Evolutionary conservation across 2,329 filamentous ascomycete species (phyloP).

Genomic region (Talaromyces verruculosus): DNA sequence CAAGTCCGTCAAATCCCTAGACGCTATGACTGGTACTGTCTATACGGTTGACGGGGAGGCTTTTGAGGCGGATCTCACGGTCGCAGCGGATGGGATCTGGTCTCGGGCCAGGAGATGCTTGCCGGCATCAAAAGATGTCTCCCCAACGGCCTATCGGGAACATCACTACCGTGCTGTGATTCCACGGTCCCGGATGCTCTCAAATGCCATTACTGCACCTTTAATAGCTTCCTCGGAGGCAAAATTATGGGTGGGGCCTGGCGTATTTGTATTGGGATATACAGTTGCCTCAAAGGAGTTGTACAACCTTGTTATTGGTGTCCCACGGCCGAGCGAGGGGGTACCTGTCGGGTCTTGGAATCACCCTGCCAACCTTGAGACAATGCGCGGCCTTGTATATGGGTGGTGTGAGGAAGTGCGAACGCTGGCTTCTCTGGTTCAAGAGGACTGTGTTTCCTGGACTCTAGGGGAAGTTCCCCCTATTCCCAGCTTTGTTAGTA

Average conservation of each 20-base stretch:
- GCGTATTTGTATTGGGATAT: not conserved
- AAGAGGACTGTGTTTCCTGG: constrained; percentile 9
- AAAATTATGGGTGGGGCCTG: constrained; percentile 5
- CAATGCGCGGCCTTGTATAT: constrained; percentile 1
- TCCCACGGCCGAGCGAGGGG: constrained; percentile 4
- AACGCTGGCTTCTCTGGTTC: constrained; percentile 1
- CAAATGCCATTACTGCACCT: constrained; percentile 8
- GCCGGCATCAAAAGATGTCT: constrained; percentile 1
- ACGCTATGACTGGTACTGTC: not conserved
- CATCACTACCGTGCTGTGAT: constrained; percentile 4
- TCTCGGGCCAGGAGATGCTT: constrained; percentile 2
- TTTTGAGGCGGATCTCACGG: constrained; percentile 1
- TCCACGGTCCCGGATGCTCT: constrained; percentile 5
- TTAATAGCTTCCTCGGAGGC: constrained; percentile 4
- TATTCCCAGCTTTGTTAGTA: constrained; percentile 7
- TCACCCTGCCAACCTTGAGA: constrained; percentile 7
- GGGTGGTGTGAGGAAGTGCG: constrained; percentile 6
- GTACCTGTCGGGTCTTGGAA: constrained; percentile 9
- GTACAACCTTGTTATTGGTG: constrained; percentile 5
- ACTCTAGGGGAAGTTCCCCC: not conserved
- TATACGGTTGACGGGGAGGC: not conserved
- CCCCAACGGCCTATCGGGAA: constrained; percentile 1
- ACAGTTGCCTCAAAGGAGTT: constrained; percentile 7
- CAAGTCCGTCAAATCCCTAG: not conserved
- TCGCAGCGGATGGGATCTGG: constrained; percentile 7